Base-by-base conservation (phyloP, 169 alveolate species). In the Plasmodium chabaudi region DNA sequence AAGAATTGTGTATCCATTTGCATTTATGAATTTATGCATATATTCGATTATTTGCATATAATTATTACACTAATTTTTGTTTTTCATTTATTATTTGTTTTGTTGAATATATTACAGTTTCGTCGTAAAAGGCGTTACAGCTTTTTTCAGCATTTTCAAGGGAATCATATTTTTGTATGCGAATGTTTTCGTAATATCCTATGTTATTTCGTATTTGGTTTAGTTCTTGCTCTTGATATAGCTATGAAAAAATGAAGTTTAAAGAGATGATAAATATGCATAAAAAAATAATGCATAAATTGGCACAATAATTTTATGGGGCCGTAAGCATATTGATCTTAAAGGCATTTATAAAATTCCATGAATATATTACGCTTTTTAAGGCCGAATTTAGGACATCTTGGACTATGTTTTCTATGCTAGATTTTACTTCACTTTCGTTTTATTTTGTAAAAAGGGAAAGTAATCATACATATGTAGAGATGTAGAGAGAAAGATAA, bases 341-440 rank as follows among this genome's bases (percentile, higher is more conserved):
- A 34, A 34, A 7, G 42, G 42, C 42, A 3, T 34, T 34, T 34
- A 13, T 39, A 39, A 64, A 34, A 64, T 13, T 34, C 5, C 17
- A 64, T 60, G 25, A 39, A 34, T 63, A 64, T 46, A 69, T 67
- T 67, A 82, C 90, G 51, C 68, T 53, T 67, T 82, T 82, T 27
- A 82, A 39, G 10, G 90, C 90, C 19, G 39, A 44, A 57, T 82
- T 67, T 67, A 68, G 49, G 34, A 82, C 72, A 65, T 82, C 84
- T 39, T 82, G 65, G 17, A 82, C 90, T 0, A 82, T 46, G 15
- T 67, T 42, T 46, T 82, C 90, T 23, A 82, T 46, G 10, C 39
- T 17, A 19, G 90, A 65, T 27, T 82, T 82, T 34, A 68, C 72
- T 53, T 19, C 68, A 60, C 90, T 82, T 61, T 63, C 42, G 42